Percentiles rank a stretch among this genome's conserved stretches.
phyloP scores from a whole-genome alignment of 108 stramenopile species.

The Discostella stelligeroides region DNA sequence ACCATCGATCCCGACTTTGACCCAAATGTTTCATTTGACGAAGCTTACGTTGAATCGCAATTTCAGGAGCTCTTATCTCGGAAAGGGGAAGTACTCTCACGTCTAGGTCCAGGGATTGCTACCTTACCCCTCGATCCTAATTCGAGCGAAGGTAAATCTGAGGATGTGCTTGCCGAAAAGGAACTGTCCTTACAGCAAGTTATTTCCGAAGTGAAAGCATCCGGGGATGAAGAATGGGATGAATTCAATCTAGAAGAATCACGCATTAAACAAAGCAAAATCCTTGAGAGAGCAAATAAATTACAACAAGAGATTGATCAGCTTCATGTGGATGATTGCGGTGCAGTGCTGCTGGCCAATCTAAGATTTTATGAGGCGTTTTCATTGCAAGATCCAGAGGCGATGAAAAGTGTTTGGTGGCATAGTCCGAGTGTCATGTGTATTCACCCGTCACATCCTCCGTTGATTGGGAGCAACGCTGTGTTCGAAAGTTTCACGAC shows the following conservation, averaged over 20 bases:
- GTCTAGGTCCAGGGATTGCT: constrained; percentile 43
- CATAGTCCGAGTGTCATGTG: constrained; percentile 68
- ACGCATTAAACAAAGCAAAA: constrained; percentile 18
- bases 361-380: constrained; percentile 81
- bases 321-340: constrained; percentile 82
- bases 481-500: constrained; percentile 69
- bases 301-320: constrained; percentile 63
- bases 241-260: constrained; percentile 30
- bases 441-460: constrained; percentile 76
- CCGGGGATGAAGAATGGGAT: constrained; percentile 25
- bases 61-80: constrained; percentile 42
- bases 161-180: constrained; percentile 28
- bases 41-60: constrained; percentile 33
- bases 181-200: constrained; percentile 40
- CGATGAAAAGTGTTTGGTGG: constrained; percentile 80
- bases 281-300: constrained; percentile 54
- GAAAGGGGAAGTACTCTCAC: constrained; percentile 26
- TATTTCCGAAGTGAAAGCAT: constrained; percentile 16
- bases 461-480: constrained; percentile 65
- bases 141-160: constrained; percentile 34
- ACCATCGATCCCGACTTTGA: constrained; percentile 30
- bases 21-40: constrained; percentile 21
- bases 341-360: constrained; percentile 76
- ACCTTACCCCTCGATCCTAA: constrained; percentile 38
- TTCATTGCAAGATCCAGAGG: constrained; percentile 59